phyloP scores from a whole-genome alignment of 208 protist species.

The Kentomonas sorsogonicus region DNA sequence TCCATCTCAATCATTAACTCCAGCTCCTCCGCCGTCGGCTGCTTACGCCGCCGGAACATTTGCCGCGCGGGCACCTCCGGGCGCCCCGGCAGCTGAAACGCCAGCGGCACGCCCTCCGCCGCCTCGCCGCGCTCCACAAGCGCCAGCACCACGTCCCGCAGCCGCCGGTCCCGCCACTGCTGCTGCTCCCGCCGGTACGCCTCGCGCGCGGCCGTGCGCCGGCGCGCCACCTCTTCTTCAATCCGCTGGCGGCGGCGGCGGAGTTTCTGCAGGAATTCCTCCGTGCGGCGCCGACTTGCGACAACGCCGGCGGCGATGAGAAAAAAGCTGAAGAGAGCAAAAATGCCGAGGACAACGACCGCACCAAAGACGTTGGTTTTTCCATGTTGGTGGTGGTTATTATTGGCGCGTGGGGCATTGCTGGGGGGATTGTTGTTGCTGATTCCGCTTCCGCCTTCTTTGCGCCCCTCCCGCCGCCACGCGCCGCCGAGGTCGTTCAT shows the following conservation, averaged over 20 bases:
- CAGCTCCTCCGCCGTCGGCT: too few relatives aligned
- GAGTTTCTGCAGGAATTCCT: slow-evolving; percentile 9
- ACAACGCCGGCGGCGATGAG: slow-evolving; percentile 12
- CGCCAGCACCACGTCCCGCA: slow-evolving; percentile 18
- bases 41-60: slow-evolving; percentile 4
- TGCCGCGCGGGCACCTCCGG: slow-evolving; percentile 12
- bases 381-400: too few relatives aligned
- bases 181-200: neutral
- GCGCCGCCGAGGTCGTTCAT: too few relatives aligned
- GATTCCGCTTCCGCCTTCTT: too few relatives aligned
- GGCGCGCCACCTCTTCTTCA: too few relatives aligned
- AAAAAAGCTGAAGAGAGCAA: slow-evolving; percentile 9
- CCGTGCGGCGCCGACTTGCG: neutral
- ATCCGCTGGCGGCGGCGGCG: too few relatives aligned
- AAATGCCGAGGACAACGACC: slow-evolving; percentile 9
- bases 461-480: too few relatives aligned
- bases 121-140: slow-evolving; percentile 39
- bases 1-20: too few relatives aligned
- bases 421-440: too few relatives aligned
- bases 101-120: slow-evolving; percentile 30
- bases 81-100: slow-evolving; percentile 16
- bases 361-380: slow-evolving; percentile 12
- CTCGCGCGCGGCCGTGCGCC: slow-evolving; percentile 4
- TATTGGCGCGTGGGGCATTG: too few relatives aligned
- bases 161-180: neutral